Percentiles rank a stretch among this genome's conserved stretches.
These are phyloP conservation scores for Saposhnikovia divaricata DNA, from an alignment of 129 eudicot species.

Conservation along the genomic window DNA sequence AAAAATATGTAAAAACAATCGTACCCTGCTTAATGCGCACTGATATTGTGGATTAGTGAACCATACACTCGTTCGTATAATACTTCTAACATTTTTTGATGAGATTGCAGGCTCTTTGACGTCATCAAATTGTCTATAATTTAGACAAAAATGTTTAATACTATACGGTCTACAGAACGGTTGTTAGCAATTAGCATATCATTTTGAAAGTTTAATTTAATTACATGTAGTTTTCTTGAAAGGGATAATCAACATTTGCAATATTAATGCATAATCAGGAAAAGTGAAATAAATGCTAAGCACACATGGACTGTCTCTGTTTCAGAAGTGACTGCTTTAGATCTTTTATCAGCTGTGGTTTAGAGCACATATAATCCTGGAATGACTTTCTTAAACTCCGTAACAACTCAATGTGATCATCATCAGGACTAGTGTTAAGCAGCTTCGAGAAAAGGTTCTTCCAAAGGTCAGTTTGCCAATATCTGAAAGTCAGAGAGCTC, in stretches of 20 bases:
- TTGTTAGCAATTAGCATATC: neutral
- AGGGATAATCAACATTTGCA: neutral
- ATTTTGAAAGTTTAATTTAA: neutral
- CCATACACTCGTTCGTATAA: too few relatives aligned
- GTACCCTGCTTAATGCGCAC: too few relatives aligned
- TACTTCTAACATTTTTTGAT: too few relatives aligned
- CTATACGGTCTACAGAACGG: neutral
- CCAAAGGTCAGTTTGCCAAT: constrained; percentile 75
- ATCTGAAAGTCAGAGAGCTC: constrained; percentile 28
- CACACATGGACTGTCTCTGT: constrained; percentile 69
- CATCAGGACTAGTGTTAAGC: constrained; percentile 46
- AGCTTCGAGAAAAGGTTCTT: constrained; percentile 54
- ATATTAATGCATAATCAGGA: neutral
- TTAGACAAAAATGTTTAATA: too few relatives aligned
- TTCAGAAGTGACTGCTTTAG: constrained; percentile 62
- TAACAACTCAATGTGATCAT: constrained; percentile 44
- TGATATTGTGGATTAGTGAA: too few relatives aligned
- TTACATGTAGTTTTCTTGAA: neutral
- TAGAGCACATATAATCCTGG: constrained; percentile 68
- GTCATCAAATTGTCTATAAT: too few relatives aligned
- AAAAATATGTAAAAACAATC: too few relatives aligned
- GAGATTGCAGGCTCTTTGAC: too few relatives aligned
- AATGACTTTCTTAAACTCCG: constrained; percentile 49
- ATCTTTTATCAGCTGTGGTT: constrained; percentile 51
- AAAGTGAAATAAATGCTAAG: constrained; percentile 19